phyloP scores from a whole-genome alignment of 805 yeast genomes.

The Myxozyma vanderwaltii region DNA sequence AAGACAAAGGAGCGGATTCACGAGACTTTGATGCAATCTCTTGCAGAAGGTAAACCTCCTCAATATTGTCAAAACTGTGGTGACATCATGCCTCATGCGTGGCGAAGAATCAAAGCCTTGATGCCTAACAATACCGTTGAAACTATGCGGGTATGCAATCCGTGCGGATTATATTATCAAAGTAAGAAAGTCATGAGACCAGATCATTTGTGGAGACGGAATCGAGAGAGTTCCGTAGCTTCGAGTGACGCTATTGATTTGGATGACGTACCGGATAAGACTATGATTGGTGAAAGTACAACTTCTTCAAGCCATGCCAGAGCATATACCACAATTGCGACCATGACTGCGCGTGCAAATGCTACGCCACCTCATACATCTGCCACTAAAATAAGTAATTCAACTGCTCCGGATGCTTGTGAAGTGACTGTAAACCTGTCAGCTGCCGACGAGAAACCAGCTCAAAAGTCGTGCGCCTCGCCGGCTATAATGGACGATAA shows the following conservation, averaged over 20 bases:
- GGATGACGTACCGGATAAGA: conserved; percentile 18
- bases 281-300: background rate
- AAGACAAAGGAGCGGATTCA: conserved; percentile 28
- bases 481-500: background rate
- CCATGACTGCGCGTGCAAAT: background rate
- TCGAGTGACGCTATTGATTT: conserved; percentile 22
- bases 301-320: background rate
- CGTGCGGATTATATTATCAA: conserved; percentile 43
- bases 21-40: conserved; percentile 24
- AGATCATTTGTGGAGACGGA: conserved; percentile 37
- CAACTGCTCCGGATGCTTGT: background rate
- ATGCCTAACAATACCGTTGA: conserved; percentile 23
- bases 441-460: background rate
- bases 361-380: background rate
- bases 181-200: conserved; percentile 42
- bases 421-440: background rate
- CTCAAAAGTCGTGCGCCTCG: background rate
- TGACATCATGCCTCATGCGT: conserved; percentile 38
- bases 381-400: background rate
- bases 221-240: background rate
- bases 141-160: conserved; percentile 29
- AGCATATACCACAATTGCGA: background rate
- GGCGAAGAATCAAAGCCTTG: conserved; percentile 37
- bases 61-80: conserved; percentile 42
- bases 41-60: conserved; percentile 36